Base-by-base conservation (phyloP, 176 grass and related monocot genomes). In the Carex myosuroides region DNA sequence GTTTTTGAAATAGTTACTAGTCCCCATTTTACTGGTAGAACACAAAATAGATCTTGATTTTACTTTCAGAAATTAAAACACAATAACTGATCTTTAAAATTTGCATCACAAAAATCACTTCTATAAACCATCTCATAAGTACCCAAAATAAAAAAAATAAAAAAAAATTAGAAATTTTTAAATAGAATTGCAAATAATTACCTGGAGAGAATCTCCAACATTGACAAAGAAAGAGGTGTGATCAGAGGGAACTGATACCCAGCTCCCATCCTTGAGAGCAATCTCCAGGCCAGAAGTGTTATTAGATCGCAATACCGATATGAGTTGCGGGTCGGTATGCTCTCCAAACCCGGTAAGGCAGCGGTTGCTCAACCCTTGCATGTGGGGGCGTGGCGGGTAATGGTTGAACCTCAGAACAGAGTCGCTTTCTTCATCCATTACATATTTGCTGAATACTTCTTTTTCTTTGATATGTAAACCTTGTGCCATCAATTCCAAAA, bases 301-400 rank as follows among this genome's bases (percentile, higher is more conserved):
- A 89, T 97, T 97, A 35, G 94, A 92, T 10, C 94, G 90, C 76
- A 94, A 86, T 75, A 97, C 81, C 9, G 94, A 97, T 68, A 97
- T 88, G 83, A 97, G 86, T 86, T 97, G 94, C 6, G 94, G 94
- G 81, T 97, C 94, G 0, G 94, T 97, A 90, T 97, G 94, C 89
- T 94, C 92, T 41, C 94, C 94, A 82, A 97, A 97, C n/a, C 94
- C 94, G 16, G 94, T 97, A 17, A 94, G 65, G 85, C 85, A 78
- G 70, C 85, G 84, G 61, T 61, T 8, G 18, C 8, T 61, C 48
- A 21, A 0, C 42, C 67, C 79, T 42, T 62, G 87, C 59, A 84
- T 70, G 20, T 73, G 87, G 2, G 90, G 90, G 13, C 90, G 88
- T 30, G 87, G 92, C 41, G 90, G 94, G 85, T 97, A 97, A 83